Percentiles rank a stretch among this genome's conserved stretches.
Evolutionary conservation across 768 basidiomycete genomes (phyloP).

Genomic region (Boletus tylopilopsis): DNA sequence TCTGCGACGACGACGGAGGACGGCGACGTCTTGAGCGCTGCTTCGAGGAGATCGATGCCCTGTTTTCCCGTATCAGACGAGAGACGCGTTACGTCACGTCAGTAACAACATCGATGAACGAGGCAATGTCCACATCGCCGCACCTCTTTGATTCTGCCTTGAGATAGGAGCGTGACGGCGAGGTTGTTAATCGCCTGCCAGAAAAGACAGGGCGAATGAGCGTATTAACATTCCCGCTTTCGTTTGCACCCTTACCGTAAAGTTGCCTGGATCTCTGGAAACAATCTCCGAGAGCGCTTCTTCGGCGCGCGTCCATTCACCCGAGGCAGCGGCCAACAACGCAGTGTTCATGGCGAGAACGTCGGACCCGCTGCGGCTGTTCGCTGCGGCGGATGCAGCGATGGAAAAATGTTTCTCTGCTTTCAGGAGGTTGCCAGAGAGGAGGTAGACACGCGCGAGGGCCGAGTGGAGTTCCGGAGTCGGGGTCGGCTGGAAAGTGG

Average conservation of each 20-base stretch:
- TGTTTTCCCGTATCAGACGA: conserved; percentile 25
- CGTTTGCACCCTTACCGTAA: conserved; percentile 38
- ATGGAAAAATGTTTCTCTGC: conserved; percentile 55
- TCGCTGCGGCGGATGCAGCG: conserved; percentile 40
- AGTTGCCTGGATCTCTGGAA: conserved; percentile 54
- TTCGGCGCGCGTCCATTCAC: conserved; percentile 61
- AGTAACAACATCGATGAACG: no score
- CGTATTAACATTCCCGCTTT: background rate
- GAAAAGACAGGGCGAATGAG: background rate
- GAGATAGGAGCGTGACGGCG: conserved; percentile 64
- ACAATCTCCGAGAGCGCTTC: conserved; percentile 43
- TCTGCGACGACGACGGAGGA: conserved; percentile 72
- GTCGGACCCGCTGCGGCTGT: conserved; percentile 40
- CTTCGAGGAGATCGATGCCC: conserved; percentile 71
- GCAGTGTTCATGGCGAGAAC: conserved; percentile 62
- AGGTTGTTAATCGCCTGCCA: conserved; percentile 72
- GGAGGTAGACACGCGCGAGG: conserved; percentile 70
- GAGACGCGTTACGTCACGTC: background rate
- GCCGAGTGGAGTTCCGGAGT: conserved; percentile 64
- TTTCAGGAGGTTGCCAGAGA: conserved; percentile 59
- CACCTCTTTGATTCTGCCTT: conserved; percentile 72
- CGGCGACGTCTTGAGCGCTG: conserved; percentile 58
- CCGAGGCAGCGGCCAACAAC: conserved; percentile 61
- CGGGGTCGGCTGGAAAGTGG: conserved; percentile 15
- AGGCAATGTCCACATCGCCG: conserved; percentile 7